phyloP scores from a whole-genome alignment of 1,139 yeast species.

The Hemisphaericaspora lyxosophila region DNA sequence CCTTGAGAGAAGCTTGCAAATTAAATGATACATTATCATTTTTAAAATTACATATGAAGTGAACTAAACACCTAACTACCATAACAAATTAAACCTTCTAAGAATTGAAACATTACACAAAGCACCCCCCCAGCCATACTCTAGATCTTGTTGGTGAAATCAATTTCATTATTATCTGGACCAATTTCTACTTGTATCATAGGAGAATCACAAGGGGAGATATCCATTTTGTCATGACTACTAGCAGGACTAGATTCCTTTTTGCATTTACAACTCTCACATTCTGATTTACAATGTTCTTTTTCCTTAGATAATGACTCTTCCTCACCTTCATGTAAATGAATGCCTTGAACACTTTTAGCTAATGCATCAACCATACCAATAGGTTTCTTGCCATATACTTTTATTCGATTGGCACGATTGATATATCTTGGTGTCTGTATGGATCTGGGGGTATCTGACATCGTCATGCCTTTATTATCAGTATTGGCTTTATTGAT shows the following conservation, averaged over 20 bases:
- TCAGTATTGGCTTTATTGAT: conserved; percentile 20
- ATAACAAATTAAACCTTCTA: not conserved
- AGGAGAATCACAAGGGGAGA: conserved; percentile 7
- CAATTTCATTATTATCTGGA: conserved; percentile 16
- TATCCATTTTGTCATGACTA: not conserved
- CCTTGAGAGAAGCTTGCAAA: too few relatives aligned
- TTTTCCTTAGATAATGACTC: not conserved
- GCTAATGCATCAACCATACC: conserved; percentile 3
- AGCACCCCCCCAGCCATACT: not conserved
- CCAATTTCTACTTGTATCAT: conserved; percentile 10
- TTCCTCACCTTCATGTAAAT: not conserved
- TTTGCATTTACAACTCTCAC: conserved; percentile 11
- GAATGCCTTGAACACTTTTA: conserved; percentile 3
- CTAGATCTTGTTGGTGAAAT: conserved; percentile 17
- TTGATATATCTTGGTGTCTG: not conserved
- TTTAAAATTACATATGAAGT: too few relatives aligned
- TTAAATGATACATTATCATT: too few relatives aligned
- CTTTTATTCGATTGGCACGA: conserved; percentile 2
- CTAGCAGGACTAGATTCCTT: conserved; percentile 3
- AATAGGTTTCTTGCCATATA: not conserved
- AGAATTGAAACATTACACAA: not conserved
- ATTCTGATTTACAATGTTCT: conserved; percentile 10
- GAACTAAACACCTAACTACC: too few relatives aligned
- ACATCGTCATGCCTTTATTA: not conserved
- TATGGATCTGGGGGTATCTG: not conserved